phyloP scores from a whole-genome alignment of 345 rosid genomes.

The Nasturtium officinale region DNA sequence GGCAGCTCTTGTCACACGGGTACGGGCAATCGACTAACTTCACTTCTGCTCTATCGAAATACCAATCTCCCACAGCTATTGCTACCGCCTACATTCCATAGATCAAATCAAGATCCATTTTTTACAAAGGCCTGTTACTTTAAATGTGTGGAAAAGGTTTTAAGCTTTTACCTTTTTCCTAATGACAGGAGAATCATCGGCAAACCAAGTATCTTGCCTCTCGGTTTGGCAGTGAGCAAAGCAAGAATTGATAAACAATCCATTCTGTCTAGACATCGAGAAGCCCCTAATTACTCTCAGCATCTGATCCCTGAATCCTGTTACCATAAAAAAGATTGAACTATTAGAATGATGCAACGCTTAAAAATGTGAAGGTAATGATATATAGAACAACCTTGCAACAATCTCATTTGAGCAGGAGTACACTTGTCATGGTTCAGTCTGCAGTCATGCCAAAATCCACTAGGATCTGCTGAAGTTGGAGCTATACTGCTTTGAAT shows the following conservation, averaged over 20 bases:
- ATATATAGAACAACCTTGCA: conserved; percentile 62
- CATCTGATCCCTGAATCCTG: conserved; percentile 90
- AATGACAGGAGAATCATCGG: conserved; percentile 74
- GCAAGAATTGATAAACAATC: conserved; percentile 88
- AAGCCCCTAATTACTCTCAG: conserved; percentile 63
- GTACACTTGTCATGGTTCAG: conserved; percentile 75
- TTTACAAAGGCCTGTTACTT: neutral
- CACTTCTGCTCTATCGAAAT: conserved; percentile 64
- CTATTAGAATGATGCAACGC: neutral
- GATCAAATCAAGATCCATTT: neutral
- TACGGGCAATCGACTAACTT: conserved; percentile 81
- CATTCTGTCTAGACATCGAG: conserved; percentile 69
- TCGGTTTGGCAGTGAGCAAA: conserved; percentile 97
- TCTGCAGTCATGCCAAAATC: conserved; percentile 83
- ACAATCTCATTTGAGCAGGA: conserved; percentile 60
- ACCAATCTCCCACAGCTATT: conserved; percentile 94
- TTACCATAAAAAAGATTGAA: neutral
- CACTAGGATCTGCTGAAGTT: conserved; percentile 82
- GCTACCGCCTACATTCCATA: conserved; percentile 65
- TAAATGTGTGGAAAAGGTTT: conserved; percentile 17
- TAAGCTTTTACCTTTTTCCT: conserved; percentile 62
- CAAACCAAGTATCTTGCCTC: conserved; percentile 96
- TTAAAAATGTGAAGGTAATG: neutral
- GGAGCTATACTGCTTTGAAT: conserved; percentile 94
- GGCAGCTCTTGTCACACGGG: conserved; percentile 92